Percentiles rank a stretch among this genome's conserved stretches.
Conservation (phyloP, 257 asterid genomes). For the Gynochthodes officinalis region DNA sequence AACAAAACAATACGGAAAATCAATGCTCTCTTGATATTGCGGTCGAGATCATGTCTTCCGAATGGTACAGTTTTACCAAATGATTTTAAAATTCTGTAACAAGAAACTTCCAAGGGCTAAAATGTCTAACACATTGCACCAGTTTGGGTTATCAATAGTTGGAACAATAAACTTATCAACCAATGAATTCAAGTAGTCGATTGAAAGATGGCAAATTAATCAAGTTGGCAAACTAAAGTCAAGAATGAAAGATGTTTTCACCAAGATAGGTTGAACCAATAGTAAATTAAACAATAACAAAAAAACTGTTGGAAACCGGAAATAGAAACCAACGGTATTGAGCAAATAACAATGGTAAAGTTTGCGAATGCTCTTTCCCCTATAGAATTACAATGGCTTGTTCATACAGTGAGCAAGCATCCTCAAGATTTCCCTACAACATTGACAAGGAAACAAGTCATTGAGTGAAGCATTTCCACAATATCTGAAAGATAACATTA, state of each 20-base stretch:
- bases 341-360: constrained; percentile 79
- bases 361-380: constrained; percentile 91
- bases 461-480: neutral
- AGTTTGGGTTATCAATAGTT: constrained; percentile 45
- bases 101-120: neutral
- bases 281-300: neutral
- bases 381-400: constrained; percentile 91
- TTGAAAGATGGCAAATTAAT: constrained; percentile 8
- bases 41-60: no score
- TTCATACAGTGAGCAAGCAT: constrained; percentile 80
- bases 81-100: neutral
- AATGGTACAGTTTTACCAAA: no score
- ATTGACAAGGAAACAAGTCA: constrained; percentile 12
- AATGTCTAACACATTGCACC: constrained; percentile 27
- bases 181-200: constrained; percentile 72
- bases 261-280: neutral
- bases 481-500: neutral
- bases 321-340: constrained; percentile 82
- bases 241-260: neutral
- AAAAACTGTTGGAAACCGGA: constrained; percentile 51
- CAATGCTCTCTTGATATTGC: no score
- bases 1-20: neutral
- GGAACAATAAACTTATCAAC: constrained; percentile 70
- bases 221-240: neutral
- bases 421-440: constrained; percentile 77